Evolutionary conservation across 2,329 filamentous ascomycete species (phyloP).

Genomic region (Fusarium protoensiforme): DNA sequence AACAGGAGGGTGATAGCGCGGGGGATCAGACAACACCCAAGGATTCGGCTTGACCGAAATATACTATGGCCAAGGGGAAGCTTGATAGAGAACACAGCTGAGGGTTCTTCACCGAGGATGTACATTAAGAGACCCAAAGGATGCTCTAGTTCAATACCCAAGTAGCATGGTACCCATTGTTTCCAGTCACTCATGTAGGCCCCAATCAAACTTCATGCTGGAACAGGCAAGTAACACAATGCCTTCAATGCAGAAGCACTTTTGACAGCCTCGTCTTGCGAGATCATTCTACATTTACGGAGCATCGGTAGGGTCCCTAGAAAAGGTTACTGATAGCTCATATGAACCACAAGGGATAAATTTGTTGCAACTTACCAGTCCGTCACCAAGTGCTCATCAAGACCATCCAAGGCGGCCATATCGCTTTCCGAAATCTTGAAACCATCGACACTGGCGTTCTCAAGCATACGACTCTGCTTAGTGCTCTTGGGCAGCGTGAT

Average conservation of each 20-base stretch:
- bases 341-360: fast-evolving
- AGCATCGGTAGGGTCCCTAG: slow-evolving; percentile 47
- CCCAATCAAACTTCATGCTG: neutral
- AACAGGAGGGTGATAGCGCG: neutral
- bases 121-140: neutral
- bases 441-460: slow-evolving; percentile 71
- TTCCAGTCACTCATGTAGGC: too few species aligned
- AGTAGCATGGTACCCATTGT: neutral
- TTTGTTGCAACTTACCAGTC: slow-evolving; percentile 62
- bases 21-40: neutral
- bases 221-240: neutral
- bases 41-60: neutral
- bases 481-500: slow-evolving; percentile 81
- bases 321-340: neutral
- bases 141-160: neutral
- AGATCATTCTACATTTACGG: slow-evolving; percentile 8
- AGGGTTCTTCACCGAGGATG: neutral
- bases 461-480: slow-evolving; percentile 68
- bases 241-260: neutral
- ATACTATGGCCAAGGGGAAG: neutral
- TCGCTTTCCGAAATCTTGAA: slow-evolving; percentile 73
- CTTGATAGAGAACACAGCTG: neutral
- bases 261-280: neutral
- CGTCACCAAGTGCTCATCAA: slow-evolving; percentile 80
- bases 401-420: slow-evolving; percentile 68